phyloP scores from a whole-genome alignment of 2,329 filamentous ascomycete genomes.

The Fusarium transvaalense region DNA sequence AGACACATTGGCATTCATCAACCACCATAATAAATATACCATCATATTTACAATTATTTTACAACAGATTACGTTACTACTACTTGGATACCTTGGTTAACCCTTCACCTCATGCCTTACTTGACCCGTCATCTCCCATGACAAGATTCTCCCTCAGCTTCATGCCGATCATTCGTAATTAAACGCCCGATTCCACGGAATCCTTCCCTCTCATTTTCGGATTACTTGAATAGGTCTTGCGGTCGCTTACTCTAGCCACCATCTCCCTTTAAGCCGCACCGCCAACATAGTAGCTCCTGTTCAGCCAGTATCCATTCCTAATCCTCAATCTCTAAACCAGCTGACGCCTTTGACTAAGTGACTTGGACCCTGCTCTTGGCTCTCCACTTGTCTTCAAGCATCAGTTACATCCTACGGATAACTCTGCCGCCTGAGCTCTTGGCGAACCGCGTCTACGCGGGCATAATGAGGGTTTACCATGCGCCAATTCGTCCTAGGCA shows the following conservation, averaged over 20 bases:
- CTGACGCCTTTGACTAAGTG: background rate
- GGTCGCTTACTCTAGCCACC: constrained; percentile 10
- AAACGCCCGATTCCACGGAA: constrained; percentile 3
- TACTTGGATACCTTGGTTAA: background rate
- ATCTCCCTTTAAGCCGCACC: background rate
- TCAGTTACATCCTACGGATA: constrained; percentile 4
- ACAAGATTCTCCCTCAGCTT: background rate
- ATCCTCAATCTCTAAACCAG: background rate
- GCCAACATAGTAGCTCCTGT: background rate
- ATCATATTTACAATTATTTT: background rate
- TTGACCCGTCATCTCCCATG: background rate
- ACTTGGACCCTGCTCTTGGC: constrained; percentile 4
- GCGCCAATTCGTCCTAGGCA: background rate
- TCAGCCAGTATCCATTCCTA: background rate
- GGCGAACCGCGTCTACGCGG: constrained; percentile 29
- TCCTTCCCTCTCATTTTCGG: background rate
- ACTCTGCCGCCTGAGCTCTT: constrained; percentile 8
- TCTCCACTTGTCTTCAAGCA: background rate
- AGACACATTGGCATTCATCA: constrained; percentile 3
- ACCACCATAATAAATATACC: background rate
- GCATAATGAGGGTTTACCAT: constrained; percentile 29
- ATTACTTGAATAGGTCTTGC: constrained; percentile 14
- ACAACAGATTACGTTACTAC: background rate
- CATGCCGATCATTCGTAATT: constrained; percentile 13
- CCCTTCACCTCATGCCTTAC: background rate